Evolutionary conservation across 2,329 filamentous ascomycete genomes (phyloP).

Genomic region (Fusarium begoniae): DNA sequence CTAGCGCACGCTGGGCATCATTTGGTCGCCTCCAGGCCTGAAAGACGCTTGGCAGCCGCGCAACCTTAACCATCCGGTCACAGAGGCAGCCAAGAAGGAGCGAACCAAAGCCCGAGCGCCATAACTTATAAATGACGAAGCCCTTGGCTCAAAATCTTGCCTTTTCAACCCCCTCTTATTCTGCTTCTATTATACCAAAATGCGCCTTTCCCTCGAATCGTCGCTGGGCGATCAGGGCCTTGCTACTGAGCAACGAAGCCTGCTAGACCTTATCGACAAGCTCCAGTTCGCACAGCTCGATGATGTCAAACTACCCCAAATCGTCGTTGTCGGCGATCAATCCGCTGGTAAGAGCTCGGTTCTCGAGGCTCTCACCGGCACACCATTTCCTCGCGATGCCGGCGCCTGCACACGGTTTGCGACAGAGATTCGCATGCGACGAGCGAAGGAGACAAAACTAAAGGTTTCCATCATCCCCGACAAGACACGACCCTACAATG

Average conservation of each 20-base stretch:
- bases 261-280: constrained; percentile 66
- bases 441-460: constrained; percentile 55
- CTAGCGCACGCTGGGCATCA: constrained; percentile 18
- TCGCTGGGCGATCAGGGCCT: constrained; percentile 60
- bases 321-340: constrained; percentile 72
- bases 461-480: constrained; percentile 66
- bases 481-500: constrained; percentile 55
- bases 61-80: constrained; percentile 8
- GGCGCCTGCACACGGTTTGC: constrained; percentile 70
- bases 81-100: constrained; percentile 35
- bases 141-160: constrained; percentile 1
- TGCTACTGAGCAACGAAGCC: constrained; percentile 62
- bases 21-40: constrained; percentile 16
- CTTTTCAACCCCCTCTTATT: constrained; percentile 29
- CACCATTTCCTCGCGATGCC: constrained; percentile 67
- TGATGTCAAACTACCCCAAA: constrained; percentile 65
- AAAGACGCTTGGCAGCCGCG: constrained; percentile 34
- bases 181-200: constrained; percentile 39
- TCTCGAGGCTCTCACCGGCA: constrained; percentile 70
- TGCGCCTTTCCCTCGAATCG: constrained; percentile 56
- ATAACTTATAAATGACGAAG: constrained; percentile 36
- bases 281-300: constrained; percentile 63
- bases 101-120: constrained; percentile 35
- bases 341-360: constrained; percentile 72
- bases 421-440: constrained; percentile 66